Evolutionary conservation across 768 basidiomycete species (phyloP), one percentile per base, ranked within the genome.

Genomic region (Phallus indusiatus): DNA sequence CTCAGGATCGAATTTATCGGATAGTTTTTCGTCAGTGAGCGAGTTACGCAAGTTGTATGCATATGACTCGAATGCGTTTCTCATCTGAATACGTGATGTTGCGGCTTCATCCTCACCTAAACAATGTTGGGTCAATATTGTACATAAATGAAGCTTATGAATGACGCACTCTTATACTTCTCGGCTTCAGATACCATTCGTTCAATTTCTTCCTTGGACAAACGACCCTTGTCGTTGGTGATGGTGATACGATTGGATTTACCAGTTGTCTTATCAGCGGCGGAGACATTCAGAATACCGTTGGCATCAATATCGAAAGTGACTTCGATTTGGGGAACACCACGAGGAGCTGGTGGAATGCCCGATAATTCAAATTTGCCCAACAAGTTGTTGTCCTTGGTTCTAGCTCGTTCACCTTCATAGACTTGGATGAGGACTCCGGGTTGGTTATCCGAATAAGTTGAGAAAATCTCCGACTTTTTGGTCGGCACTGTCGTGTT

Each of bases 401-500:
- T 96, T 69, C 93, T 90, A 34, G 94, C 92, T 79, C 94, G 92
- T 73, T 97, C 94, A 74, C 94, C 95, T 79, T 98, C 95, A 76
- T 84, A 96, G 37, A 97, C 94, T 72, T 96, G 94, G 73, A 98
- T 96, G 68, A 96, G 84, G 50, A 98, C 94, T 80, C 94, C 93
- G 59, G 94, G 94, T 72, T 97, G 94, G 79, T 98, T 96, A 79
- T 96, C 94, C 64, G 94, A 86, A 80, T 95, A 94, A 18, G 95
- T 97, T 42, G 94, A 97, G 84, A 97, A 96, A 69, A 88, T 91
- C 77, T 97, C 93, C 8, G 94, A 94, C 79, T 96, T 97, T 79
- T 95, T 96, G 67, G 94, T 96, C 24, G 95, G 95, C 64, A 98
- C 91, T 53, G 93, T 96, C 64, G 95, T 98, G 81, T 98, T 97